Base-by-base conservation (phyloP, 305 asterid genomes). In the Fraxinus ornus region DNA sequence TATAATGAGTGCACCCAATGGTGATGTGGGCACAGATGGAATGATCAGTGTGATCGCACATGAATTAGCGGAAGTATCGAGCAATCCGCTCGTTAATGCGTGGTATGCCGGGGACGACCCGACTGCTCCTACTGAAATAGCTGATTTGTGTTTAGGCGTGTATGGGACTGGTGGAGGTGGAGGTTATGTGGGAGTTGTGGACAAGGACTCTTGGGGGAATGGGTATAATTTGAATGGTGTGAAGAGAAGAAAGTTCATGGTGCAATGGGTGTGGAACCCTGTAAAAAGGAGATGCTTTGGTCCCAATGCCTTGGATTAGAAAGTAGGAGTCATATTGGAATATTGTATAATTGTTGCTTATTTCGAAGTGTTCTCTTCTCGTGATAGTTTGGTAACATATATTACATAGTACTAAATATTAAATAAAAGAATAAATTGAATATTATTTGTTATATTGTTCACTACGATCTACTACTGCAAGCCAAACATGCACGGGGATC, bases 211-310 rank as follows among this genome's bases (percentile, higher is more conserved):
- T 2, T n/a, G 85, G 90, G 96, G 94, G 68, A 88, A 86, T 78
- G 92, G 91, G 30, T 94, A 82, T 41, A 94, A 93, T 78, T 78
- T 94, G 82, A 86, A 91, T 83, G 98, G 98, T 21, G 88, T 87
- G 6, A 87, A 85, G 21, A 91, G 94, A 70, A 90, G 98, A 86
- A 94, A 83, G 88, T 93, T 88, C 88, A 92, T 94, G 78, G 95
- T 93, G 86, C 98, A 94, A 82, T 94, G 96, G 97, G 88, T 94
- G 81, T 94, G 98, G 97, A 85, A 90, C 79, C 94, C 90, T 26
- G 88, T 85, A 19, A 87, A 79, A 85, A 86, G 84, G 19, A 88
- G 92, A 64, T 94, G 97, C 62, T 90, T 88, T 81, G 98, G 98
- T 5, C 98, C 98, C 49, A 94, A 92, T 87, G 96, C 95, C 35